Evolutionary conservation across 352 stramenopile genomes (phyloP).

Genomic region (Phytophthora pistaciae): DNA sequence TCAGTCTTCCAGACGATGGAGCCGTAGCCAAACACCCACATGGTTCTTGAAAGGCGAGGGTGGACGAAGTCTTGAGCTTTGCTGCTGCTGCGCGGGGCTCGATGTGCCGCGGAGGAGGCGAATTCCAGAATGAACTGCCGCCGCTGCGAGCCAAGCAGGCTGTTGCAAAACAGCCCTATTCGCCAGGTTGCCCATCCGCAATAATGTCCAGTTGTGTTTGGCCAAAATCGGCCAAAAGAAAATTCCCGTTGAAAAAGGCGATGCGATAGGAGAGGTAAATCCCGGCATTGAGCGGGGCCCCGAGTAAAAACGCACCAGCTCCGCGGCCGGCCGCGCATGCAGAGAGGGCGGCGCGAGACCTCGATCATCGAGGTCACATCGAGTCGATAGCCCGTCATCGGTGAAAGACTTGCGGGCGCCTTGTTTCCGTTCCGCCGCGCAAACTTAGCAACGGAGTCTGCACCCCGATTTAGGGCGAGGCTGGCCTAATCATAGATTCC

Average conservation of each 20-base stretch:
- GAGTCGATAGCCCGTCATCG: neutral
- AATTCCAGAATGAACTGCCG: constrained; percentile 45
- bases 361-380: neutral
- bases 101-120: constrained; percentile 22
- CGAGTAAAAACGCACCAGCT: constrained; percentile 17
- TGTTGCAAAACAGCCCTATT: constrained; percentile 1
- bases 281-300: neutral
- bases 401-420: neutral
- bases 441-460: neutral
- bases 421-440: neutral
- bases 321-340: constrained; percentile 8
- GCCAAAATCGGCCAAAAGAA: constrained; percentile 31
- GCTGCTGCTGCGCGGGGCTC: constrained; percentile 15
- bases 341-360: neutral
- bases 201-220: constrained; percentile 27
- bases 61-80: neutral
- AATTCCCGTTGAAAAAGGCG: constrained; percentile 24
- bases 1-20: constrained; percentile 86
- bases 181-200: constrained; percentile 9
- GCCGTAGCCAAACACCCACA: constrained; percentile 91
- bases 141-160: neutral
- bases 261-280: constrained; percentile 8
- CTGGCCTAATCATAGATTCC: constrained; percentile 1
- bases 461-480: neutral
- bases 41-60: constrained; percentile 21